Evolutionary conservation across 768 basidiomycete genomes (phyloP), one percentile per base, ranked within the genome.

Genomic region (Trametes villosa): DNA sequence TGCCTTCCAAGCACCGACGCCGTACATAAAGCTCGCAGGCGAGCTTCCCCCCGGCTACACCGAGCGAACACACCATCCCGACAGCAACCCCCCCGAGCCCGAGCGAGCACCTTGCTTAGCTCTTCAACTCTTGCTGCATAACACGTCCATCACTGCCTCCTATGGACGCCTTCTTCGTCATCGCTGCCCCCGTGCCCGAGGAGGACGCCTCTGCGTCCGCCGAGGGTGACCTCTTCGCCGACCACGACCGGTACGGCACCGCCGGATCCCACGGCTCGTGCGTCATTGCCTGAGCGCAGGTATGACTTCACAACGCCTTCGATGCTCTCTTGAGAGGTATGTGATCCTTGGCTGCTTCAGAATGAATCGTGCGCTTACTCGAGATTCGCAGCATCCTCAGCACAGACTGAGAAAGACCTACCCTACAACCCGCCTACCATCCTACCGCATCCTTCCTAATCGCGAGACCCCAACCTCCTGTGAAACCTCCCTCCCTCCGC

Each of bases 131-230:
- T 38, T 22, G 20, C 3, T 18, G 45, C 42, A 30, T 15, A 46
- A 50, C 58, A 22, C n/a, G 5, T 33, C 33, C 6, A 46, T 47
- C 52, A 41, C 48, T 38, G 53, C 53, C 50, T 50, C 52, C 55
- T 54, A 66, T 66, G 65, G 65, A 66, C 65, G 65, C 62, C 9
- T 66, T 66, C 59, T 66, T 66, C 59, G 47, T 52, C 56, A 60
- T 66, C 59, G 65, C 65, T 40, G 17, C 58, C 34, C 59, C 65
- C 53, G 65, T 66, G 34, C 62, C 62, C 27, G 51, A 56, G 26
- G 65, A 60, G 53, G 52, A 54, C 24, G 36, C 47, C 33, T 7
- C 33, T 34, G 48, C 38, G 47, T 46, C 59, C 30, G 47, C 59
- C 11, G 65, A 63, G 53, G 44, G 24, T 40, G 65, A 66, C 41